Percentiles rank a stretch among this genome's conserved stretches.
Conservation (phyloP, 768 basidiomycete genomes). For the Dioszegia hungarica region DNA sequence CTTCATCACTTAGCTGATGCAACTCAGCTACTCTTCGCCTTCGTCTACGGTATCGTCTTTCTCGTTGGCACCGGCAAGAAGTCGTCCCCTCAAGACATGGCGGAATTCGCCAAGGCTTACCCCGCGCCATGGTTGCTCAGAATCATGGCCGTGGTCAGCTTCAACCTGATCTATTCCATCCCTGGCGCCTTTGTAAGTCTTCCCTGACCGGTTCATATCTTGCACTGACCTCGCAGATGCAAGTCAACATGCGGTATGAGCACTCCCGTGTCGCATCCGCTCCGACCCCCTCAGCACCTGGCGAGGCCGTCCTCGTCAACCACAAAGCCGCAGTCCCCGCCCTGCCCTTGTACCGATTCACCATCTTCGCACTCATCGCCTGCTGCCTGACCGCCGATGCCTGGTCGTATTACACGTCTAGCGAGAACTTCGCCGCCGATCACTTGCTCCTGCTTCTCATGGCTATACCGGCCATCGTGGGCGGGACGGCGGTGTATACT, state of each 20-base stretch:
- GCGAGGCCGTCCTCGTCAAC: neutral
- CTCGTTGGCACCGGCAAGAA: neutral
- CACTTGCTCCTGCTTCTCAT: neutral
- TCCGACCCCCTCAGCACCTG: neutral
- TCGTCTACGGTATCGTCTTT: neutral
- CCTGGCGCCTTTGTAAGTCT: conserved; percentile 1
- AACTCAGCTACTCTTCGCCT: neutral
- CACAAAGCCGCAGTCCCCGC: neutral
- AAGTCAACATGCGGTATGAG: conserved; percentile 5
- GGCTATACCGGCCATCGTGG: neutral
- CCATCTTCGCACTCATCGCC: neutral
- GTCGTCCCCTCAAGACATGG: neutral
- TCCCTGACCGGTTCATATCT: neutral
- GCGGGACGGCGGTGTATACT: neutral
- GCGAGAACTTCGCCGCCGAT: neutral
- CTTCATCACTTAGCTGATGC: neutral
- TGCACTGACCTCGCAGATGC: neutral
- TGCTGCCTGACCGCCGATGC: neutral
- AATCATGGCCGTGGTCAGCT: neutral
- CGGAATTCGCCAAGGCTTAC: neutral
- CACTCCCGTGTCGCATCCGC: neutral
- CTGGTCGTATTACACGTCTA: neutral
- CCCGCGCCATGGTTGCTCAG: neutral
- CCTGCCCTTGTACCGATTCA: neutral
- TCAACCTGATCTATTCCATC: neutral